Evolutionary conservation across 495 filamentous ascomycete species (phyloP).

Genomic region (Viridothelium virens): DNA sequence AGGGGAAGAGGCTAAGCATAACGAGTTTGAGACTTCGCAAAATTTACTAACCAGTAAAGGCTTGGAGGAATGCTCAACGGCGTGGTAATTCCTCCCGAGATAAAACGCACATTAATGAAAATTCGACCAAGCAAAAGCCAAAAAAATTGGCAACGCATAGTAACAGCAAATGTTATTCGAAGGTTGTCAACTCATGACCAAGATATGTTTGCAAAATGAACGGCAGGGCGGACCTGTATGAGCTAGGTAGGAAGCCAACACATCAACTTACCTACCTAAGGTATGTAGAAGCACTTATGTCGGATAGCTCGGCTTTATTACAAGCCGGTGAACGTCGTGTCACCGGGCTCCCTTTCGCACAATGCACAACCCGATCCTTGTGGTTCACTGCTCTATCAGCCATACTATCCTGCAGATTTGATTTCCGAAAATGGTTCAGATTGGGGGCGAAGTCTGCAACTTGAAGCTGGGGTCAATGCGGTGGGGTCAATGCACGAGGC

Average conservation of each 20-base stretch:
- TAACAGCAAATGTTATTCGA: neutral
- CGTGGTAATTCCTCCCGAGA: neutral
- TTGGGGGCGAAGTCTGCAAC: neutral
- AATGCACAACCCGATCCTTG: neutral
- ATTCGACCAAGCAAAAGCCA: neutral
- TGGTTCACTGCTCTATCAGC: neutral
- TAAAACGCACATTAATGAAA: neutral
- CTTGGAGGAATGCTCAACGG: conserved; percentile 15
- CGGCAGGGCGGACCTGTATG: neutral
- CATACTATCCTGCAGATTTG: neutral
- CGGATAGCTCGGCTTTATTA: neutral
- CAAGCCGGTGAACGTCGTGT: neutral
- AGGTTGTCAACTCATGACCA: neutral
- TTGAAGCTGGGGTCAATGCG: neutral
- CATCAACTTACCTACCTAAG: neutral
- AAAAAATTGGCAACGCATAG: neutral
- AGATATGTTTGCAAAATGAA: neutral
- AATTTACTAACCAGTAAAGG: conserved; percentile 11
- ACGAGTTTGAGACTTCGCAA: neutral
- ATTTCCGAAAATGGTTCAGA: neutral
- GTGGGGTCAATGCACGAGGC: too few relatives aligned
- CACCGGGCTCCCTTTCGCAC: neutral
- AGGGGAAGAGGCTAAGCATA: neutral
- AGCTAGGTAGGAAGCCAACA: neutral
- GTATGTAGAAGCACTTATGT: neutral